Base-by-base conservation (phyloP, 2,329 filamentous ascomycete species). In the Penicillium sp. region DNA sequence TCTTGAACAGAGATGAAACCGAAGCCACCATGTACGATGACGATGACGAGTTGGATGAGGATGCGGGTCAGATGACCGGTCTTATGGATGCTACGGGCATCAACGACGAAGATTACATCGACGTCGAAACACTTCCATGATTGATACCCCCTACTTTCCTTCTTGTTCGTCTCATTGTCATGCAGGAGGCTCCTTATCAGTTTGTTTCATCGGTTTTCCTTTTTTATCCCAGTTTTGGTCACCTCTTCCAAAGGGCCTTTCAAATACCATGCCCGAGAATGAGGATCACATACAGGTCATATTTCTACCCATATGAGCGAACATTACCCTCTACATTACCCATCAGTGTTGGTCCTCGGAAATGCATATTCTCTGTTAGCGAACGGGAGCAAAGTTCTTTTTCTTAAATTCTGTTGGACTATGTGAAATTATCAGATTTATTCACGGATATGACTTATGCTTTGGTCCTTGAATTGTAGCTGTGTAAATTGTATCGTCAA, bases 1-100 rank as follows among this genome's bases (percentile, higher is more conserved):
- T 92, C 70, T 82, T 99, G 39, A 96, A 92, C 50, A 65, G 61
- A 63, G 75, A 77, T 37, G 65, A 69, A 58, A 70, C 67, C 11
- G 75, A 77, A 58, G 73, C 72, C 44, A 77, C 75, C 33, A 78
- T 78, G 73, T 78, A 76, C 62, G 75, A 78, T 59, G 75, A 78
- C 45, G 75, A 73, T 35, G 77, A 78, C 58, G 75, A 78, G 63
- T 58, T 77, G 51, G 75, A 77, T 44, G 75, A 77, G 65, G 75
- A 77, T 29, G 75, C 77, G 57, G 74, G 72, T 45, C 73, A 74
- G 51, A 70, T 77, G 57, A 73, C 73, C 25, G 75, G 73, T 56
- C 67, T 78, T 54, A 72, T 77, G 74, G 70, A 76, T 63, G 75
- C 75, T 27, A 72, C 75, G 5, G 74, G 64, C 53, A 75, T 77